A percentile compares a stretch with the other conserved stretches of the same genome.
Conservation (phyloP, 768 basidiomycete genomes). For the Suillus luteus region DNA sequence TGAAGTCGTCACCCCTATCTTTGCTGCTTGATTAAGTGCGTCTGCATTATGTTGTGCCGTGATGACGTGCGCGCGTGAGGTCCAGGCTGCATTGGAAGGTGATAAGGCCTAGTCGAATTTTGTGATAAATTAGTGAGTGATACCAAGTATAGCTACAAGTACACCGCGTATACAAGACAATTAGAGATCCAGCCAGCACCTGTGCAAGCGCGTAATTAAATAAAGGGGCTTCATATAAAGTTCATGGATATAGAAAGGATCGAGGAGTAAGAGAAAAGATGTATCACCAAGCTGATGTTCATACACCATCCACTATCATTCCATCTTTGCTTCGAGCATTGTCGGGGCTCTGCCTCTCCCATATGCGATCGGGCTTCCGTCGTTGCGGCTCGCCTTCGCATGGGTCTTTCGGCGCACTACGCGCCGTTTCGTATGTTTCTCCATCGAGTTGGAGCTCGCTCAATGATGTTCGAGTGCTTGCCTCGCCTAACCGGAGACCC, state of each 20-base stretch:
- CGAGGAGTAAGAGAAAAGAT: not conserved
- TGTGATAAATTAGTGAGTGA: conserved; percentile 1
- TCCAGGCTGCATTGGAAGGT: not conserved
- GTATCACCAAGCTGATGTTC: not conserved
- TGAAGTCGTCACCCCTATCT: not conserved
- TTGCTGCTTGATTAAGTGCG: no score
- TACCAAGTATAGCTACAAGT: not conserved
- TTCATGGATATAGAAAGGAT: not conserved
- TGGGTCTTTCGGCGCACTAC: not conserved
- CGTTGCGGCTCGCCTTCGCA: not conserved
- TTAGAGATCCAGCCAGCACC: conserved; percentile 2
- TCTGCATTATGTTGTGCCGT: not conserved
- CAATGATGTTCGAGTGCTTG: conserved; percentile 32
- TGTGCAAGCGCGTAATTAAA: not conserved
- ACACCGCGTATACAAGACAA: not conserved
- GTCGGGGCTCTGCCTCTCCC: conserved; percentile 6
- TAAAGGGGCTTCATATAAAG: not conserved
- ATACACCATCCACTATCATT: conserved; percentile 10
- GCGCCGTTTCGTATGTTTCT: conserved; percentile 12
- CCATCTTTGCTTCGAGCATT: not conserved
- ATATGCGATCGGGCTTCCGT: conserved; percentile 8
- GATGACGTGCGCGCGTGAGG: not conserved
- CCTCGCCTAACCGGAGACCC: conserved; percentile 28
- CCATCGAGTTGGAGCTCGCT: conserved; percentile 33
- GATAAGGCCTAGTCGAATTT: not conserved